Percentiles rank a stretch among this genome's conserved stretches.
These are phyloP conservation scores for Coniferiporia sulphurascens DNA, from an alignment of 1,284 basidiomycete genomes.

Conservation along the genomic window DNA sequence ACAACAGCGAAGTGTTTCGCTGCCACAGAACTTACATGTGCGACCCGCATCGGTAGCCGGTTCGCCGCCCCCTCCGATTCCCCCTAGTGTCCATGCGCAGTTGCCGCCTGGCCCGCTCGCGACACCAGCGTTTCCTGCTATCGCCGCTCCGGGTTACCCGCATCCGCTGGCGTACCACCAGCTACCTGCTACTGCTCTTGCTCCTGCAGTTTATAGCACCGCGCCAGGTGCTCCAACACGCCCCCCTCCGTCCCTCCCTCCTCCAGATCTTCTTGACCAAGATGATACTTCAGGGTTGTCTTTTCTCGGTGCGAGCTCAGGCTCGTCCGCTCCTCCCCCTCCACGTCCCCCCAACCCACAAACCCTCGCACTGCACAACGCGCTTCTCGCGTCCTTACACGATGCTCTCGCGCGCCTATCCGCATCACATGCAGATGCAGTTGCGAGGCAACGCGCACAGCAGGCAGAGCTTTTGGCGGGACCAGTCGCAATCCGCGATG, in stretches of 20 bases:
- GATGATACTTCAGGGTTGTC: constrained; percentile 28
- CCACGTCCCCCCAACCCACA: constrained; percentile 88
- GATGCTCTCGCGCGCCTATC: constrained; percentile 65
- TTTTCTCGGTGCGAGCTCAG: constrained; percentile 16
- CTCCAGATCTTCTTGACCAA: constrained; percentile 33
- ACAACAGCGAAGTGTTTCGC: background rate
- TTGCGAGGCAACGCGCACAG: constrained; percentile 73
- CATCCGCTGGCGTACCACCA: constrained; percentile 2
- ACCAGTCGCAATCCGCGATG: constrained; percentile 90
- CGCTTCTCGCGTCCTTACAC: constrained; percentile 72
- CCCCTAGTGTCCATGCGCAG: constrained; percentile 21
- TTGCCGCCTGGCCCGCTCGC: constrained; percentile 20
- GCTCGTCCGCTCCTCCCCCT: constrained; percentile 41
- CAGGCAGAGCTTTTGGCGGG: constrained; percentile 84
- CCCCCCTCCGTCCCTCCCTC: constrained; percentile 26
- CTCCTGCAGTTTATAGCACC: constrained; percentile 28
- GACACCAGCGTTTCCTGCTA: background rate
- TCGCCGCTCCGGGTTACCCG: background rate
- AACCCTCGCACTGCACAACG: constrained; percentile 78
- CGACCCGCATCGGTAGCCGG: constrained; percentile 1
- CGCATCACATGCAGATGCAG: constrained; percentile 62
- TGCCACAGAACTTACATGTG: background rate
- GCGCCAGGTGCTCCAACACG: constrained; percentile 36
- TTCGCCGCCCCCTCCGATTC: constrained; percentile 24
- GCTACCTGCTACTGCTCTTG: constrained; percentile 12